Percentiles rank a stretch among this genome's conserved stretches.
Evolutionary conservation across 176 grass and related monocot species (phyloP).

Genomic region (Chloris gayana): DNA sequence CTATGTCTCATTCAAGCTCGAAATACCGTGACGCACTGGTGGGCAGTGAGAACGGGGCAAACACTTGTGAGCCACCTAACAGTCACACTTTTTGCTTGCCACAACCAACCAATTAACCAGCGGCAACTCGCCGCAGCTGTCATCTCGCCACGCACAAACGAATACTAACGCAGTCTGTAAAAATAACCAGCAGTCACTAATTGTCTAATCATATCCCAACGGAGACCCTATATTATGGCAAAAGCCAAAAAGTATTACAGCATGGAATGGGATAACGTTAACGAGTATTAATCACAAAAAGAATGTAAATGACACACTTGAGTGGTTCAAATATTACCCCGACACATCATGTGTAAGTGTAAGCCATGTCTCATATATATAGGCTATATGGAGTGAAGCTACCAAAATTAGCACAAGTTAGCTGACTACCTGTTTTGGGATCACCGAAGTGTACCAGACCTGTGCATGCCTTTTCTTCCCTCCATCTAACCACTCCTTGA

Average conservation of each 20-base stretch:
- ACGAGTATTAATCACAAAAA: neutral
- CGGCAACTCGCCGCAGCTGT: constrained; percentile 2
- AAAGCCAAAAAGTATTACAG: neutral
- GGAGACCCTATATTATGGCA: neutral
- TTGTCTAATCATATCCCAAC: neutral
- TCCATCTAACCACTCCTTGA: constrained; percentile 48
- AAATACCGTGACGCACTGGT: constrained; percentile 10
- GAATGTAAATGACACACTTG: neutral
- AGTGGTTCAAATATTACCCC: neutral
- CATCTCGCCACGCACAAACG: constrained; percentile 13
- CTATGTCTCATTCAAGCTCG: neutral
- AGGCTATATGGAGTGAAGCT: neutral
- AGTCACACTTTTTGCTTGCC: constrained; percentile 30
- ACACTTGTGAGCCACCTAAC: constrained; percentile 46
- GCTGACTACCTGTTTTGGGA: constrained; percentile 42
- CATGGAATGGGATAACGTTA: neutral
- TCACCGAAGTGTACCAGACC: constrained; percentile 41
- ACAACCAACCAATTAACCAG: neutral
- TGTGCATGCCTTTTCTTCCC: constrained; percentile 51
- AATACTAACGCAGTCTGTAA: neutral
- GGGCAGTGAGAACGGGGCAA: constrained; percentile 22
- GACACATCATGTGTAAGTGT: neutral
- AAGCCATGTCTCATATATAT: neutral
- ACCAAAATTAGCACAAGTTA: constrained; percentile 50
- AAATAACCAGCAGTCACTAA: neutral